phyloP scores from a whole-genome alignment of 257 asterid species.

The Petunia secreta region DNA sequence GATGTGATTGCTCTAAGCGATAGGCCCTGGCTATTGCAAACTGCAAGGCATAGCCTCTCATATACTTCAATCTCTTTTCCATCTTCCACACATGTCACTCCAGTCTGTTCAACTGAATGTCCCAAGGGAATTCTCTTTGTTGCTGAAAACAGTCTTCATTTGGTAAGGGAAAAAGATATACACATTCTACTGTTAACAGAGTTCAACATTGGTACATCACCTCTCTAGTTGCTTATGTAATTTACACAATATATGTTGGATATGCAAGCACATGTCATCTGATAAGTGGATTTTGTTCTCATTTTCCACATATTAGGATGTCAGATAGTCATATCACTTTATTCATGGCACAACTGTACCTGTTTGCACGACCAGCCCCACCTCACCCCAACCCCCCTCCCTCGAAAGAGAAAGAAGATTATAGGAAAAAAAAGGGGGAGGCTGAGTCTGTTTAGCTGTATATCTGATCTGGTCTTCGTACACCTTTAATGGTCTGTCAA shows the following conservation, averaged over 20 bases:
- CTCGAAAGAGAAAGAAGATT: neutral
- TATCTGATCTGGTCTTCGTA: neutral
- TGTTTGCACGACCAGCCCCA: neutral
- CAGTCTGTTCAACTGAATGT: slow-evolving; percentile 85
- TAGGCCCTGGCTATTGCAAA: slow-evolving; percentile 97
- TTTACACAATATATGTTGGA: slow-evolving; percentile 18
- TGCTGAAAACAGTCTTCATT: slow-evolving; percentile 92
- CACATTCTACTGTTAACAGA: neutral
- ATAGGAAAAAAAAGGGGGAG: neutral
- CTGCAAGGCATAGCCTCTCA: slow-evolving; percentile 95
- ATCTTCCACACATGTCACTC: slow-evolving; percentile 96
- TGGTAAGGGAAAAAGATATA: slow-evolving; percentile 50
- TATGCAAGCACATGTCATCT: slow-evolving; percentile 1
- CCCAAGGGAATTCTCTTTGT: slow-evolving; percentile 92
- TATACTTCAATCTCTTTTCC: slow-evolving; percentile 91
- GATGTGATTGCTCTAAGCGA: slow-evolving; percentile 95
- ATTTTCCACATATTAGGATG: neutral
- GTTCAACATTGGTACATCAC: slow-evolving; percentile 1
- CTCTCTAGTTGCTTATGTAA: slow-evolving; percentile 17
- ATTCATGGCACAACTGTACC: neutral
- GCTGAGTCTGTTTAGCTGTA: neutral
- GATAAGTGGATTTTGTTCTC: neutral
- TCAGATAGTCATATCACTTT: neutral
- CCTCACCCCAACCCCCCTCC: neutral
- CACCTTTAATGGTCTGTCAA: slow-evolving; percentile 1